Base-by-base conservation (phyloP, 78 protist genomes). In the Cyanophora paradoxa region DNA sequence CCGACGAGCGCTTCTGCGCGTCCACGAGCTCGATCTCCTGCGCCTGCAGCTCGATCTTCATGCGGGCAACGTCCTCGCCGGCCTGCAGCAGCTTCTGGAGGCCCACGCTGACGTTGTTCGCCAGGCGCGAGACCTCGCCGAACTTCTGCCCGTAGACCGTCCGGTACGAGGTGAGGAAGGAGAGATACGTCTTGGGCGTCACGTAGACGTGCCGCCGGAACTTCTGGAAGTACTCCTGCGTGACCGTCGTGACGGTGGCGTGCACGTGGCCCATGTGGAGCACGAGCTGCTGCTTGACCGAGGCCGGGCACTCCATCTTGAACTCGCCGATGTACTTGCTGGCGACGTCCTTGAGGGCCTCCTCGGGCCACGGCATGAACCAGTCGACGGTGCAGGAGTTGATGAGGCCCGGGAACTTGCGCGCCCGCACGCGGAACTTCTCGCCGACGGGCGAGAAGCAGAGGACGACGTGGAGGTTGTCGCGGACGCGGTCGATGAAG, bases 371-470 rank as follows among this genome's bases (percentile, higher is more conserved):
- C 22, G 85, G 81, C 61, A 62, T 42, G 86, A 92, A 88, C 90
- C 91, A 91, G 78, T 91, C 91, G 57, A 86, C 84, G 34, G 65
- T 82, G 74, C 85, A 76, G 6, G 86, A 81, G 40, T 79, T 66
- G 61, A 91, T 54, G 22, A 91, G 81, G 11, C 84, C 90, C 20
- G 90, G 95, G 89, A 88, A 83, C 54, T 62, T 54, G 58, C 78
- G 75, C 1, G 92, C 86, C 17, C 95, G 74, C 24, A 0, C 34
- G 46, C 90, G 78, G 87, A 91, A 91, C 80, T 82, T 85, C 34
- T 81, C 90, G 52, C 88, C 90, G 41, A 85, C 89, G 30, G 95
- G 95, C 8, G 90, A 84, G 88, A 88, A 88, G 83, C 92, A 87
- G 14, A 92, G 87, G 8, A 81, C 84, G 22, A 88, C 41, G 75